Evolutionary conservation across 441 rosid genomes (phyloP).

Genomic region (Pelargonium myrrhifolium): DNA sequence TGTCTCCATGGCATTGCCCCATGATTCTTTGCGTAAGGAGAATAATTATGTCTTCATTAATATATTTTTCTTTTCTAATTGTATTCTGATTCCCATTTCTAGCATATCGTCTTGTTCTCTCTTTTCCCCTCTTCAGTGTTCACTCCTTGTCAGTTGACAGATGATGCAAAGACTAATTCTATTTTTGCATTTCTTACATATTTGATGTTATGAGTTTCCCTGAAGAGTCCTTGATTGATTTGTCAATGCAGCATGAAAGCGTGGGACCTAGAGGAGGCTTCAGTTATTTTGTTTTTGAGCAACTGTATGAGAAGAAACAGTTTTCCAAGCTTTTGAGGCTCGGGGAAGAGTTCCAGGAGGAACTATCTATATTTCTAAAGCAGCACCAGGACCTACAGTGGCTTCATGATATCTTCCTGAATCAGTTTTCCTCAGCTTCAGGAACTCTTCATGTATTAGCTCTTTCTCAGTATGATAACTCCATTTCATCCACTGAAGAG

Average conservation of each 20-base stretch:
- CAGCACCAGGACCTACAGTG: constrained; percentile 58
- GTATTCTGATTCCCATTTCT: neutral
- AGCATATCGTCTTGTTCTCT: neutral
- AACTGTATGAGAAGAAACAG: constrained; percentile 54
- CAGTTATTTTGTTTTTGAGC: constrained; percentile 79
- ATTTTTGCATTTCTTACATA: neutral
- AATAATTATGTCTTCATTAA: neutral
- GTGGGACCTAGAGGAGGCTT: constrained; percentile 90
- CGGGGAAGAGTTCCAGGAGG: constrained; percentile 92
- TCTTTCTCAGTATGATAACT: constrained; percentile 55
- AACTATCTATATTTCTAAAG: constrained; percentile 61
- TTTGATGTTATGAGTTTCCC: neutral
- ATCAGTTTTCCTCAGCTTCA: constrained; percentile 75
- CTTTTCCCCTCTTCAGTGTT: neutral
- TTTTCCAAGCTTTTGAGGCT: constrained; percentile 76
- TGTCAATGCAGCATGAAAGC: constrained; percentile 61
- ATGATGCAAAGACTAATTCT: neutral
- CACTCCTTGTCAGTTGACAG: neutral
- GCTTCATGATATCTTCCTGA: constrained; percentile 86
- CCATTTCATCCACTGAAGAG: constrained; percentile 36
- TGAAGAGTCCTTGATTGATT: constrained; percentile 11
- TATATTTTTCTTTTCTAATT: neutral
- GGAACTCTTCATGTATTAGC: constrained; percentile 75
- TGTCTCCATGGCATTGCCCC: neutral
- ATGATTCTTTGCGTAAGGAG: neutral